Conservation (phyloP, 331 rosid species). For the Quercus lobata region DNA sequence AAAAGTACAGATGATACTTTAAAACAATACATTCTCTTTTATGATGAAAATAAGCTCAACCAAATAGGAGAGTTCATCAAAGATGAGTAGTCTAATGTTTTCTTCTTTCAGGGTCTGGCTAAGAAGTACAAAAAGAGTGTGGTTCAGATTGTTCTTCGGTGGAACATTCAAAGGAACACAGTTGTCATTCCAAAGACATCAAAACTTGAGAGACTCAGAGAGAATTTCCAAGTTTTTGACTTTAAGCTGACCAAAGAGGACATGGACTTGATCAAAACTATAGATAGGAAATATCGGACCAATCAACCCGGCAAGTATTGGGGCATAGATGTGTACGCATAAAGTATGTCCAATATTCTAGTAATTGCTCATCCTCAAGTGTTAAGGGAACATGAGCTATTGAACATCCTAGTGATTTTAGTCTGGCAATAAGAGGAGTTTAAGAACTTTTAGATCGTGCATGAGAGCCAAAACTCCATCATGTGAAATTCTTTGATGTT, state of each 20-base stretch:
- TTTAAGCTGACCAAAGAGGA: constrained; percentile 51
- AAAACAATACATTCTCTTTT: too few relatives aligned
- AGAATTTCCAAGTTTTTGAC: constrained; percentile 59
- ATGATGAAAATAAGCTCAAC: too few relatives aligned
- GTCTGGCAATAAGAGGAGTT: too few relatives aligned
- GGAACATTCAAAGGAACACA: constrained; percentile 71
- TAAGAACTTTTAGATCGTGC: too few relatives aligned
- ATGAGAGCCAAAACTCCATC: too few relatives aligned
- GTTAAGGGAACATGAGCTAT: neutral
- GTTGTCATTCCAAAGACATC: constrained; percentile 80
- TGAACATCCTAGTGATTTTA: too few relatives aligned
- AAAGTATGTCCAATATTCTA: neutral
- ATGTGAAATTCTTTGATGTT: too few relatives aligned
- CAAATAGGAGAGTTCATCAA: too few relatives aligned
- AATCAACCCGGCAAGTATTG: constrained; percentile 39
- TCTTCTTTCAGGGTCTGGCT: constrained; percentile 48
- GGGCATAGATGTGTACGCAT: constrained; percentile 72
- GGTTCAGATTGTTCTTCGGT: constrained; percentile 71
- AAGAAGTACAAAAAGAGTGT: constrained; percentile 54
- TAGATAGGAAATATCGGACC: constrained; percentile 29
- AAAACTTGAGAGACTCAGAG: constrained; percentile 62
- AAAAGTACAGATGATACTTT: neutral
- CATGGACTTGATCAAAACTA: constrained; percentile 28
- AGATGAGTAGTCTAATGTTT: too few relatives aligned
- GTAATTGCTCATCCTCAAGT: neutral